These are phyloP conservation scores for Cyphellophora attinorum DNA, from an alignment of 2,329 filamentous ascomycete species.

Conservation along the genomic window DNA sequence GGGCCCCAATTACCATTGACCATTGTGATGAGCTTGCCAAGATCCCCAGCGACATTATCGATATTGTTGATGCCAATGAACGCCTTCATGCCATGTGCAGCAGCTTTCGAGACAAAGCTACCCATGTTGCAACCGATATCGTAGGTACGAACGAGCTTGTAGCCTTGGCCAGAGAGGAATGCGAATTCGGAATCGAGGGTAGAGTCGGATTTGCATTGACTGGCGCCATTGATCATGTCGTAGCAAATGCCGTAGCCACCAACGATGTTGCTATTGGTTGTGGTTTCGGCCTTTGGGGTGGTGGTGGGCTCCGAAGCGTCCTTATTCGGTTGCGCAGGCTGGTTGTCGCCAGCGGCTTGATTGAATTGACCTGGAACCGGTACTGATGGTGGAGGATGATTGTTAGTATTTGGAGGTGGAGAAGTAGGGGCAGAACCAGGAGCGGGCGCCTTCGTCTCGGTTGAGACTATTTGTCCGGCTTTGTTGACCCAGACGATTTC, in stretches of 20 bases:
- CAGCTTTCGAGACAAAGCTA: constrained; percentile 53
- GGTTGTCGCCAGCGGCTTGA: background rate
- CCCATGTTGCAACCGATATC: constrained; percentile 66
- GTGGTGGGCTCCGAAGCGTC: background rate
- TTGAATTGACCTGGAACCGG: background rate
- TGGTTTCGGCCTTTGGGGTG: background rate
- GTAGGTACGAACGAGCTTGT: constrained; percentile 63
- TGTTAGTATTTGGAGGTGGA: constrained; percentile 4
- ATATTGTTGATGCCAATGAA: constrained; percentile 68
- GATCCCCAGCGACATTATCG: constrained; percentile 44
- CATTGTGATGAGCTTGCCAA: constrained; percentile 42
- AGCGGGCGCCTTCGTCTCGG: constrained; percentile 22
- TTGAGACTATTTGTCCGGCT: constrained; percentile 41
- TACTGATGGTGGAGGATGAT: background rate
- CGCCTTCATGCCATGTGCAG: constrained; percentile 56
- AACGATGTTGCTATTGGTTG: background rate
- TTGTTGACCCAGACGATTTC: constrained; percentile 52
- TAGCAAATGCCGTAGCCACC: constrained; percentile 45
- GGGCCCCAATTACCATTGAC: constrained; percentile 55
- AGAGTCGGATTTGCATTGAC: constrained; percentile 56
- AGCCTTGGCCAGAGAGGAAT: constrained; percentile 42
- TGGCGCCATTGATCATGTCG: constrained; percentile 46
- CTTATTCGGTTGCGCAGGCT: background rate
- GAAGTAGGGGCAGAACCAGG: constrained; percentile 13
- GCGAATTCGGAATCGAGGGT: constrained; percentile 58